phyloP scores from a whole-genome alignment of 2,329 filamentous ascomycete species.

The Pyricularia sp. region DNA sequence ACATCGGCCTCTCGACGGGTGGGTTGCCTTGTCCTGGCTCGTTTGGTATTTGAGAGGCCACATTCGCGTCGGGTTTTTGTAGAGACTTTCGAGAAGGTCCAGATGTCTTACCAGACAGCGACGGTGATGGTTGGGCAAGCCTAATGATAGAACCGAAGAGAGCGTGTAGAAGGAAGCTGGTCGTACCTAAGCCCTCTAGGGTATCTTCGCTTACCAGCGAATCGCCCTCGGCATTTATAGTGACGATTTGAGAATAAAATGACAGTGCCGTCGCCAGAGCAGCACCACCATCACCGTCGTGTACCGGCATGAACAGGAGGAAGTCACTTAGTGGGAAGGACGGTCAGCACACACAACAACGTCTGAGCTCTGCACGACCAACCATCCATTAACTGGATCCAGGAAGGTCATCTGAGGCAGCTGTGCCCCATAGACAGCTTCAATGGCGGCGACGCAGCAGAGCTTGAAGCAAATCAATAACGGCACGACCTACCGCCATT shows the following conservation, averaged over 20 bases:
- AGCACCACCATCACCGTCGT: constrained; percentile 43
- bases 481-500: constrained; percentile 79
- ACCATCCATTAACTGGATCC: neutral
- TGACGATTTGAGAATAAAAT: constrained; percentile 84
- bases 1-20: neutral
- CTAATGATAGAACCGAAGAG: constrained; percentile 69
- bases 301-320: constrained; percentile 73
- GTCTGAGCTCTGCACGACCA: neutral
- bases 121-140: constrained; percentile 36
- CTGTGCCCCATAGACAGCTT: neutral
- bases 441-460: neutral
- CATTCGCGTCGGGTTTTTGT: neutral
- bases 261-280: constrained; percentile 76
- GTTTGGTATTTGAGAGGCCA: neutral
- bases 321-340: constrained; percentile 57
- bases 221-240: constrained; percentile 88
- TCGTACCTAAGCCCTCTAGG: constrained; percentile 89
- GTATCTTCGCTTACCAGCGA: constrained; percentile 85
- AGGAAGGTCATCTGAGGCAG: neutral
- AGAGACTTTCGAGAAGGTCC: constrained; percentile 8
- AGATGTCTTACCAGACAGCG: neutral
- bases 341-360: neutral
- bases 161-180: constrained; percentile 58
- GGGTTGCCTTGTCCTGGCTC: neutral
- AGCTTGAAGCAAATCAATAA: constrained; percentile 7